A percentile compares a stretch with the other conserved stretches of the same genome.
These are phyloP conservation scores for Aspergillus sp. DNA, from an alignment of 2,329 filamentous ascomycete species.

Conservation along the genomic window DNA sequence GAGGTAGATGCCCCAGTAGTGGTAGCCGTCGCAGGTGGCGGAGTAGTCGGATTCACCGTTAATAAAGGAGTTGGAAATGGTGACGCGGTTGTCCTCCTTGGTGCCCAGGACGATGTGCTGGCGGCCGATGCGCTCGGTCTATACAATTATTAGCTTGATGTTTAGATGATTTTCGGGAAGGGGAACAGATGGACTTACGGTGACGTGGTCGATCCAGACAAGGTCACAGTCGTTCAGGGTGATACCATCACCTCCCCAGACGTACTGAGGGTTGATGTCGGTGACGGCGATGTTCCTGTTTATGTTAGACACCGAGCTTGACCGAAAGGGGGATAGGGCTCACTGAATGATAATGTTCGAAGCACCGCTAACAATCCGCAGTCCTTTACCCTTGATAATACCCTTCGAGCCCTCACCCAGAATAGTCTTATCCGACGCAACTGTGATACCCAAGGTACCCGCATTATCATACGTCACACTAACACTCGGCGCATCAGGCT, in stretches of 20 bases:
- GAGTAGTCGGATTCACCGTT: constrained; percentile 51
- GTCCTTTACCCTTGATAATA: constrained; percentile 53
- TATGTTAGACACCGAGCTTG: background rate
- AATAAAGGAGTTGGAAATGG: constrained; percentile 55
- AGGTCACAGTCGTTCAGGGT: constrained; percentile 41
- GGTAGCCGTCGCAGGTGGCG: constrained; percentile 52
- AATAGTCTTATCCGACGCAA: constrained; percentile 53
- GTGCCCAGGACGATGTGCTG: constrained; percentile 56
- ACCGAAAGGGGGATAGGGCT: background rate
- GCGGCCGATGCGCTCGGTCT: constrained; percentile 53
- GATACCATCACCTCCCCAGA: constrained; percentile 56
- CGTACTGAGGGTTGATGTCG: constrained; percentile 51
- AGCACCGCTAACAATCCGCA: constrained; percentile 42
- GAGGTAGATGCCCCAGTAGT: constrained; percentile 57
- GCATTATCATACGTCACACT: constrained; percentile 47
- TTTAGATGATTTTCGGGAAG: background rate
- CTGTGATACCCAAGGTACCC: constrained; percentile 44
- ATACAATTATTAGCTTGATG: background rate
- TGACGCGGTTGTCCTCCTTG: constrained; percentile 48
- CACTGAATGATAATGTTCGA: constrained; percentile 54
- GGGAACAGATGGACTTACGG: constrained; percentile 11
- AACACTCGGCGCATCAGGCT: constrained; percentile 46
- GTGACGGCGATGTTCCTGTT: constrained; percentile 46
- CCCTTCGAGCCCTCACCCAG: constrained; percentile 48
- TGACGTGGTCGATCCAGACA: constrained; percentile 49